phyloP scores from a whole-genome alignment of 176 grass and related monocot species.

The Stipa capillata region DNA sequence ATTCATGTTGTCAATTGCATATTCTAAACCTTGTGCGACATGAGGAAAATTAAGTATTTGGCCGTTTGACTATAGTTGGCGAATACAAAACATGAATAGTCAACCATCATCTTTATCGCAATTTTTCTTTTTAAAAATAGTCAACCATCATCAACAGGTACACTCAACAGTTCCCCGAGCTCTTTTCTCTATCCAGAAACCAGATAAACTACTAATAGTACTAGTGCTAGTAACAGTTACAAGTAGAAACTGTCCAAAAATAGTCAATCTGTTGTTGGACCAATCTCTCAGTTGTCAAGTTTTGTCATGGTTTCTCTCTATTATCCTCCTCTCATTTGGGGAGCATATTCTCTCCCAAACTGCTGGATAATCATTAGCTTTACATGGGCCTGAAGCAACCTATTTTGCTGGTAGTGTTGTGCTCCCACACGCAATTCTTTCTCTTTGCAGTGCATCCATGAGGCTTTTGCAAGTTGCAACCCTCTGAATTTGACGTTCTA shows the following conservation, averaged over 20 bases:
- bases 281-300: conserved; percentile 18
- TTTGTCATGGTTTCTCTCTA: not conserved
- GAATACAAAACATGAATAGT: not conserved
- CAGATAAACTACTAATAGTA: not conserved
- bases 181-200: too few species aligned
- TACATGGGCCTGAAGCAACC: conserved; percentile 24
- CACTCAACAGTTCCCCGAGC: not conserved
- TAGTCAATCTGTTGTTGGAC: not conserved
- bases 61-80: not conserved
- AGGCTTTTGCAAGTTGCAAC: not conserved
- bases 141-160: not conserved
- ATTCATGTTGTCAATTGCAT: not conserved
- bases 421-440: not conserved
- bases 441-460: not conserved
- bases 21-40: too few species aligned
- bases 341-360: conserved; percentile 26
- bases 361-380: conserved; percentile 21
- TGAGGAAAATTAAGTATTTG: not conserved
- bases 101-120: too few species aligned
- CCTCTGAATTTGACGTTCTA: not conserved
- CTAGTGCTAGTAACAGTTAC: not conserved
- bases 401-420: not conserved
- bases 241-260: not conserved
- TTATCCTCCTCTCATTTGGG: not conserved
- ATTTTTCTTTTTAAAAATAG: too few species aligned